Conservation (phyloP, 192 early-diverging fungal genomes). For the Podila epigama region DNA sequence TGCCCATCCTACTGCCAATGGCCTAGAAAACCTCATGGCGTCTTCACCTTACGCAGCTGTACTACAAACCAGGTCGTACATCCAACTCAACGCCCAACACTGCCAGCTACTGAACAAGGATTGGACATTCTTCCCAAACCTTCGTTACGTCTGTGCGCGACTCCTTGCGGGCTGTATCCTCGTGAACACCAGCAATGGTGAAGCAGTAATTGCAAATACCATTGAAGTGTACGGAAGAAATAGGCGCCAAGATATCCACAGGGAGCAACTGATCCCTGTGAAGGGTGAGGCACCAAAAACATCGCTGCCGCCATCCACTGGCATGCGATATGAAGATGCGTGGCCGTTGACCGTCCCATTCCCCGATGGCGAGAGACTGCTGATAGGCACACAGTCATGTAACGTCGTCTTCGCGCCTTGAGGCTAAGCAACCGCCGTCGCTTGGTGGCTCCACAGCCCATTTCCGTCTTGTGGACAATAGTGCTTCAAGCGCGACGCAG, state of each 20-base stretch:
- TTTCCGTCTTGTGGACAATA: conserved; percentile 3
- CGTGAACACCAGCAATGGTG: conserved; percentile 14
- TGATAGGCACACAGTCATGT: conserved; percentile 41
- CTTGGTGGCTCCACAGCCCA: conserved; percentile 17
- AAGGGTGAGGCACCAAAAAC: conserved; percentile 22
- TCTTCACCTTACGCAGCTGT: too few relatives aligned
- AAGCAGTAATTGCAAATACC: conserved; percentile 37
- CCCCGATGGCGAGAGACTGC: conserved; percentile 15
- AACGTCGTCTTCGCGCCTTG: conserved; percentile 35
- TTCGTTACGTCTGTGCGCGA: conserved; percentile 16
- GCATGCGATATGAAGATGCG: conserved; percentile 28
- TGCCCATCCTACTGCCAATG: too few relatives aligned
- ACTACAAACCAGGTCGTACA: too few relatives aligned
- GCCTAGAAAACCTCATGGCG: too few relatives aligned
- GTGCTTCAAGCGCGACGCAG: conserved; percentile 5
- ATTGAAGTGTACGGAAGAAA: conserved; percentile 43
- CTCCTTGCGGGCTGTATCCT: conserved; percentile 32
- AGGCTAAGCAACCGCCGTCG: conserved; percentile 4
- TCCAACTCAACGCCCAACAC: too few relatives aligned
- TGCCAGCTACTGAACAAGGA: conserved; percentile 26
- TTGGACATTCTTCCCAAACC: conserved; percentile 28
- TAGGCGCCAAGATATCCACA: conserved; percentile 27
- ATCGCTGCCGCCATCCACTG: conserved; percentile 13
- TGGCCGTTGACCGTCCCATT: conserved; percentile 20
- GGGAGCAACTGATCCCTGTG: conserved; percentile 18